A percentile compares a stretch with the other conserved stretches of the same genome.
Evolutionary conservation across 2,329 filamentous ascomycete species (phyloP).

Genomic region (Trichoderma arundinaceum): DNA sequence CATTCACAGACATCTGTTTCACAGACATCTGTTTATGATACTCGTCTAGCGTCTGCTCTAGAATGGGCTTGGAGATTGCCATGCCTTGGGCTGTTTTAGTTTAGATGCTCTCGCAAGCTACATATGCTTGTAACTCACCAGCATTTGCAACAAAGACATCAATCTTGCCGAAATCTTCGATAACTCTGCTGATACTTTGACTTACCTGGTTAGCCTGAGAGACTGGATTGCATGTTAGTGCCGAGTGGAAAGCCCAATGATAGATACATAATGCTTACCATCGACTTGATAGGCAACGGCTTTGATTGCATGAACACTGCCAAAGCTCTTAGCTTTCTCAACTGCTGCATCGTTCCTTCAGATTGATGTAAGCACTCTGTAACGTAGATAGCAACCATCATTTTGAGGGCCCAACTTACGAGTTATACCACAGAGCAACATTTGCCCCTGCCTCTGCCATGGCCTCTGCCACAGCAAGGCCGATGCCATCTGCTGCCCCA

Average conservation of each 20-base stretch:
- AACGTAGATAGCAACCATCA: no score
- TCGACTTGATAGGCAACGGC: constrained; percentile 16
- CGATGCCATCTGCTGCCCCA: constrained; percentile 19
- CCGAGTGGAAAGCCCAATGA: no score
- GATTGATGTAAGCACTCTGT: background rate
- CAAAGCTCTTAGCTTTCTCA: constrained; percentile 5
- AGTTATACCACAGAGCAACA: constrained; percentile 21
- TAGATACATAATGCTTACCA: background rate
- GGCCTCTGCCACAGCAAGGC: constrained; percentile 11
- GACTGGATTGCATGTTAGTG: background rate
- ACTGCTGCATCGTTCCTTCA: background rate
- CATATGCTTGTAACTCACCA: background rate
- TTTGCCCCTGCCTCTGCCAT: constrained; percentile 18
- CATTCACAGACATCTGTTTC: constrained; percentile 8
- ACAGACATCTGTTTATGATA: constrained; percentile 10
- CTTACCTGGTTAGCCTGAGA: constrained; percentile 10
- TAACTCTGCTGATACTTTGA: background rate
- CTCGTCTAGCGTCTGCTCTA: constrained; percentile 17
- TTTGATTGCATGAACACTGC: background rate
- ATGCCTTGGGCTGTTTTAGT: background rate
- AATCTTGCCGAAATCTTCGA: constrained; percentile 17
- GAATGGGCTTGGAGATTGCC: constrained; percentile 12
- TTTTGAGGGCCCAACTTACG: background rate
- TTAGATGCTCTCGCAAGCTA: background rate
- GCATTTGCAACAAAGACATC: constrained; percentile 25